Evolutionary conservation across 495 filamentous ascomycete species (phyloP), one percentile per base, ranked within the genome.

Genomic region (Aspergillus bridgeri): DNA sequence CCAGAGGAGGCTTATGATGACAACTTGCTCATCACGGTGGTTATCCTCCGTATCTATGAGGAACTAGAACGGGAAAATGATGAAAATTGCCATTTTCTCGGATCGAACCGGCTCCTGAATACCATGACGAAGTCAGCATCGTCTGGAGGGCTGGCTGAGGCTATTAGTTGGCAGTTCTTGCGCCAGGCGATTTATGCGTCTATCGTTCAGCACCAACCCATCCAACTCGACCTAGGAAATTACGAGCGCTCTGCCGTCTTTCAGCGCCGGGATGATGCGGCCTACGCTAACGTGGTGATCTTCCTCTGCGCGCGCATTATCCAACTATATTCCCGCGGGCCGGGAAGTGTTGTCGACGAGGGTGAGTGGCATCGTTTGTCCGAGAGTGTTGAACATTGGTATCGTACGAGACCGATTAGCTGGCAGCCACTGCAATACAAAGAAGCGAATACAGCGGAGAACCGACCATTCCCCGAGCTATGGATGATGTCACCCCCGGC

Each of bases 151-250:
- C 51, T 76, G 2, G 70, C 67, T n/a, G 73, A 76, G 53, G 73
- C 73, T n/a, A 65, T 69, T 11, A 74, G 69, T 48, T 76, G 73
- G 73, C 71, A 73, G 24, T 75, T 72, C 19, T 58, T 76, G 44
- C 67, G 73, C 19, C 73, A 76, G 58, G 73, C 71, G 9, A 73
- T 76, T n/a, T 76, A 74, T 20, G 64, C 73, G 6, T 75, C 69
- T 1, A 53, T 74, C 2, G 73, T 75, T 6, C 71, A 74, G 54
- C 58, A 68, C 45, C 68, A 74, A 29, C 68, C 68, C 3, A 63
- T 74, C 38, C 66, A 72, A 42, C 62, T 75, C 15, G 64, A 75
- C 22, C 42, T 75, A 38, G 60, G 56, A 11, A 75, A 74, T 21
- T 75, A 74, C 49, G 69, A 71, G 49, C 64, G 60, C 13, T 75